Conservation (phyloP, 2,329 filamentous ascomycete species). For the Aspergillus melleus region DNA sequence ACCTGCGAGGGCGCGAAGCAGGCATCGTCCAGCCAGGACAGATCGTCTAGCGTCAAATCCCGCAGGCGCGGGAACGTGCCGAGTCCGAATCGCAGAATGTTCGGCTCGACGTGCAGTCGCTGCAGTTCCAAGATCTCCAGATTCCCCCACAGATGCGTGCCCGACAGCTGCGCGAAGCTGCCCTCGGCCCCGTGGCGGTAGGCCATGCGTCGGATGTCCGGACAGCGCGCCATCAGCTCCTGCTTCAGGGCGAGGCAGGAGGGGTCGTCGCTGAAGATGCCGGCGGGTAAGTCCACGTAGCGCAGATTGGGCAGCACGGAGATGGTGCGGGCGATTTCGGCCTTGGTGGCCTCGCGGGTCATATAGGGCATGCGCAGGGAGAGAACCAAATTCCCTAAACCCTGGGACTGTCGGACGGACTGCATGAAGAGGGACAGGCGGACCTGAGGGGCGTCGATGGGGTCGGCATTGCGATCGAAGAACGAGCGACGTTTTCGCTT, state of each 20-base stretch:
- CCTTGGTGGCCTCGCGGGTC: slow-evolving; percentile 83
- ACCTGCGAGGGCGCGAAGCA: slow-evolving; percentile 68
- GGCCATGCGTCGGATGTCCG: slow-evolving; percentile 83
- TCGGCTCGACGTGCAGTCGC: slow-evolving; percentile 37
- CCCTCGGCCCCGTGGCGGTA: slow-evolving; percentile 77
- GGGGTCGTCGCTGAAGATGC: slow-evolving; percentile 78
- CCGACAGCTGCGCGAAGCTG: slow-evolving; percentile 68
- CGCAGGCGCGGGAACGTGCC: slow-evolving; percentile 65
- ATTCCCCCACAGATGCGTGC: slow-evolving; percentile 50
- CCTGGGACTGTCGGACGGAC: slow-evolving; percentile 75
- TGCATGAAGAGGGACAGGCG: slow-evolving; percentile 78
- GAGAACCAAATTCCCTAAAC: slow-evolving; percentile 67
- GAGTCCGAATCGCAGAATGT: slow-evolving; percentile 66
- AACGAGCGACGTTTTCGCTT: slow-evolving; percentile 72
- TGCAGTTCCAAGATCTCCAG: slow-evolving; percentile 44
- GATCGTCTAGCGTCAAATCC: slow-evolving; percentile 72
- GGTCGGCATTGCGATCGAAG: slow-evolving; percentile 74
- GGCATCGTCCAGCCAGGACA: slow-evolving; percentile 71
- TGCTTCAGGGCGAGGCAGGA: slow-evolving; percentile 74
- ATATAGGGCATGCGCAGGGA: slow-evolving; percentile 92
- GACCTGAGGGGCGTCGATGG: slow-evolving; percentile 74
- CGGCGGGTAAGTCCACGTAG: slow-evolving; percentile 88
- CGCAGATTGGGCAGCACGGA: slow-evolving; percentile 80
- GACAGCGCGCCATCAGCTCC: slow-evolving; percentile 80
- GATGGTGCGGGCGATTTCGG: slow-evolving; percentile 80